Conservation (phyloP, 2,329 filamentous ascomycete genomes). For the Gaeumannomyces tritici region DNA sequence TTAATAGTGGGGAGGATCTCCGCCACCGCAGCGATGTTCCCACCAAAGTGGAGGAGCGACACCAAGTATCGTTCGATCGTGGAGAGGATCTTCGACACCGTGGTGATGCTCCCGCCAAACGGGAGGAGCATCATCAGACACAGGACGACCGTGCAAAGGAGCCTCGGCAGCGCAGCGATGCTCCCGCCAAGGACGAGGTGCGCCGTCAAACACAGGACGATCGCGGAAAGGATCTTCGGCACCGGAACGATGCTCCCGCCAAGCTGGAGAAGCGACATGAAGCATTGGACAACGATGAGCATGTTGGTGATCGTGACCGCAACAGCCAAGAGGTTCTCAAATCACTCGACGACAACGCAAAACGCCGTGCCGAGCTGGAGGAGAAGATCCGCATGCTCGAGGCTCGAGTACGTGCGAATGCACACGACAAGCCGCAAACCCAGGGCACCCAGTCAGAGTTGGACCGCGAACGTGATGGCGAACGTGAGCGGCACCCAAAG, state of each 20-base stretch:
- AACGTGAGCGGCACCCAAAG: constrained; percentile 3
- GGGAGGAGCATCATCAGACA: no score
- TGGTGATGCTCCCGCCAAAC: no score
- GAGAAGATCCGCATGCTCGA: constrained; percentile 2
- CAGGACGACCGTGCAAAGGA: no score
- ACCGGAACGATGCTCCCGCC: constrained; percentile 8
- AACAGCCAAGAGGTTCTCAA: constrained; percentile 11
- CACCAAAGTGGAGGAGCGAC: no score
- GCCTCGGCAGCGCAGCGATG: no score
- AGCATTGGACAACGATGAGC: constrained; percentile 12
- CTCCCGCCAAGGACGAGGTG: no score
- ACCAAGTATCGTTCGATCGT: no score
- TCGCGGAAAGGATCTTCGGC: not conserved
- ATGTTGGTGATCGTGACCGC: constrained; percentile 12
- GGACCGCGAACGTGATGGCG: constrained; percentile 1
- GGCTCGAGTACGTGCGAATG: not conserved
- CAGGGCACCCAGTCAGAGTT: not conserved
- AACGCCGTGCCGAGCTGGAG: constrained; percentile 7
- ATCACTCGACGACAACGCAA: constrained; percentile 11
- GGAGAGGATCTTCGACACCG: no score
- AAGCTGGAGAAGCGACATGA: constrained; percentile 13
- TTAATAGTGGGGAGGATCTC: no score
- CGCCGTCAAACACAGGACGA: no score
- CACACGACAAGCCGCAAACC: not conserved
- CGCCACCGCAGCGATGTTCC: no score